phyloP scores from a whole-genome alignment of 2,329 filamentous ascomycete genomes.

The Colletotrichum sp. region DNA sequence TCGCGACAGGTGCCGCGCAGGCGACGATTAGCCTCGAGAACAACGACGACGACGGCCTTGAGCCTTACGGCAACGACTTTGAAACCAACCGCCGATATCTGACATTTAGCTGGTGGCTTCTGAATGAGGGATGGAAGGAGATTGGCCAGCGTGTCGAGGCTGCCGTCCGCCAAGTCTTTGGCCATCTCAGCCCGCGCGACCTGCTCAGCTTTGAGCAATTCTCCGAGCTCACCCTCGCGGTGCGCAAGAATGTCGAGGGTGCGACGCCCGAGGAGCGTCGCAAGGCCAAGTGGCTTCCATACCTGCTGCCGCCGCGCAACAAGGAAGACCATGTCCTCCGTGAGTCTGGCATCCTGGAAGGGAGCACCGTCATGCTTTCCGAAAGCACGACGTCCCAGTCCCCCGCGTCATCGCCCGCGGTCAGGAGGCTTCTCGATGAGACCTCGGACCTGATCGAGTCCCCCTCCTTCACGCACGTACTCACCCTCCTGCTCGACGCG shows the following conservation, averaged over 20 bases:
- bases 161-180: slow-evolving; percentile 91
- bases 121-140: slow-evolving; percentile 88
- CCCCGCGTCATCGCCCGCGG: slow-evolving; percentile 57
- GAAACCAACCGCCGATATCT: slow-evolving; percentile 95
- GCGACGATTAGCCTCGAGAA: slow-evolving; percentile 90
- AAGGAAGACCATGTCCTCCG: slow-evolving; percentile 84
- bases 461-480: slow-evolving; percentile 85
- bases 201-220: slow-evolving; percentile 83
- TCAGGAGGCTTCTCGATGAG: slow-evolving; percentile 90
- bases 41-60: slow-evolving; percentile 85
- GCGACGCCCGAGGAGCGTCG: slow-evolving; percentile 43
- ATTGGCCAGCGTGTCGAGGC: slow-evolving; percentile 80
- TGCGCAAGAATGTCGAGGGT: slow-evolving; percentile 86
- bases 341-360: slow-evolving; percentile 79
- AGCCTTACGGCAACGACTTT: slow-evolving; percentile 89
- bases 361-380: slow-evolving; percentile 45
- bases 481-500: slow-evolving; percentile 85
- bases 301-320: slow-evolving; percentile 79
- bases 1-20: slow-evolving; percentile 77
- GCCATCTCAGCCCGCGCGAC: slow-evolving; percentile 86
- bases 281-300: slow-evolving; percentile 75
- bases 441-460: slow-evolving; percentile 96
- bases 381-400: slow-evolving; percentile 36
- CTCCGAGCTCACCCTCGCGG: slow-evolving; percentile 80
- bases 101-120: slow-evolving; percentile 97